phyloP scores from a whole-genome alignment of 345 rosid species.

The Salix exigua region DNA sequence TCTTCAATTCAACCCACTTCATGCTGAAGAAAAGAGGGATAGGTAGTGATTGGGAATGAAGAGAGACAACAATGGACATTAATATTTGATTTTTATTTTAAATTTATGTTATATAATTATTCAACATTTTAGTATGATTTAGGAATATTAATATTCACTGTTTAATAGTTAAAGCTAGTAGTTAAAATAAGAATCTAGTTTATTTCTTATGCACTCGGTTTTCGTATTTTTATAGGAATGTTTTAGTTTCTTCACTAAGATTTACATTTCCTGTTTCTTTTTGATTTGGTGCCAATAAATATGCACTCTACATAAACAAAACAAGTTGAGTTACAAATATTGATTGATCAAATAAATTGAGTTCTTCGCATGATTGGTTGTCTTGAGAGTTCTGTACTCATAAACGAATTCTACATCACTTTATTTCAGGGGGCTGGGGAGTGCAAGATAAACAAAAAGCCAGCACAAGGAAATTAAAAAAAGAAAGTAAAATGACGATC shows the following conservation, averaged over 20 bases:
- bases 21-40: conserved; percentile 48
- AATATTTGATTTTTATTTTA: not conserved
- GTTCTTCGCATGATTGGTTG: not conserved
- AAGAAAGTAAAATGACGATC: not conserved
- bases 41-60: not conserved
- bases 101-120: not conserved
- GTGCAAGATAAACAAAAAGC: not conserved
- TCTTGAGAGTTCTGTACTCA: not conserved
- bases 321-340: not conserved
- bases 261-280: not conserved
- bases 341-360: not conserved
- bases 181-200: not conserved
- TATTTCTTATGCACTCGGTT: not conserved
- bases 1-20: conserved; percentile 98
- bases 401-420: not conserved
- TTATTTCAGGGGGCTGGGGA: not conserved
- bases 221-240: not conserved
- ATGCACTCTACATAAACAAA: not conserved
- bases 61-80: no score
- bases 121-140: not conserved
- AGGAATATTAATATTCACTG: not conserved
- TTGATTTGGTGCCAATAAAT: not conserved
- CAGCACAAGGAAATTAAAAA: not conserved
- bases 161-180: not conserved
- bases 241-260: not conserved